Conservation (phyloP, 2,329 filamentous ascomycete genomes). For the Hymenoscyphus scutula region DNA sequence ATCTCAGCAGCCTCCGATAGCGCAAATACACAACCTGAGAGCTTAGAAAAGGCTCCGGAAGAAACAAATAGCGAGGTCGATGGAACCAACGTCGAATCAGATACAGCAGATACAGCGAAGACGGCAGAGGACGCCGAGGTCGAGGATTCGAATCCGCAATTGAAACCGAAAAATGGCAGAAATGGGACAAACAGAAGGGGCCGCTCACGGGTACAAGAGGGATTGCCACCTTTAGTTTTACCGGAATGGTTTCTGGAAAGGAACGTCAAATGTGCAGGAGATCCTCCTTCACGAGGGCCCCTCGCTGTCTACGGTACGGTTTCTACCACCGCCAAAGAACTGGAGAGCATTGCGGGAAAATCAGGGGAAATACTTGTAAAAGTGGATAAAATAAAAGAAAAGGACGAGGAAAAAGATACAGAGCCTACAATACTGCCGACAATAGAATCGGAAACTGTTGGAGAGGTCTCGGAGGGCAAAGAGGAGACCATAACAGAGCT, state of each 20-base stretch:
- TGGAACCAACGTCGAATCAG: slow-evolving; percentile 5
- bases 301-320: slow-evolving; percentile 24
- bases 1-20: slow-evolving; percentile 12
- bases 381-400: slow-evolving; percentile 3
- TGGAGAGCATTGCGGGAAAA: not conserved
- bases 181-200: slow-evolving; percentile 19
- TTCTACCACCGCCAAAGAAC: not conserved
- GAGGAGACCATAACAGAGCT: not conserved
- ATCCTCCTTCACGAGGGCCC: slow-evolving; percentile 19
- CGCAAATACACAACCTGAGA: not conserved
- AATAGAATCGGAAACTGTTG: not conserved
- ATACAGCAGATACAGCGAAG: slow-evolving; percentile 6
- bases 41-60: slow-evolving; percentile 2
- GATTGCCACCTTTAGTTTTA: slow-evolving; percentile 51
- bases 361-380: slow-evolving; percentile 4
- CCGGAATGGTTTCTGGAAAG: slow-evolving; percentile 55
- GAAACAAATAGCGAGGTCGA: not conserved
- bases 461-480: not conserved
- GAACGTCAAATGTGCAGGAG: slow-evolving; percentile 42
- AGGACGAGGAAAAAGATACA: not conserved
- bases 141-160: slow-evolving; percentile 10
- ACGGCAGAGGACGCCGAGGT: slow-evolving; percentile 5
- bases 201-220: slow-evolving; percentile 20
- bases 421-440: not conserved
- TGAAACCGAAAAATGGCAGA: slow-evolving; percentile 23